phyloP scores from a whole-genome alignment of 1,284 basidiomycete genomes.

The Athelia psychrophila region DNA sequence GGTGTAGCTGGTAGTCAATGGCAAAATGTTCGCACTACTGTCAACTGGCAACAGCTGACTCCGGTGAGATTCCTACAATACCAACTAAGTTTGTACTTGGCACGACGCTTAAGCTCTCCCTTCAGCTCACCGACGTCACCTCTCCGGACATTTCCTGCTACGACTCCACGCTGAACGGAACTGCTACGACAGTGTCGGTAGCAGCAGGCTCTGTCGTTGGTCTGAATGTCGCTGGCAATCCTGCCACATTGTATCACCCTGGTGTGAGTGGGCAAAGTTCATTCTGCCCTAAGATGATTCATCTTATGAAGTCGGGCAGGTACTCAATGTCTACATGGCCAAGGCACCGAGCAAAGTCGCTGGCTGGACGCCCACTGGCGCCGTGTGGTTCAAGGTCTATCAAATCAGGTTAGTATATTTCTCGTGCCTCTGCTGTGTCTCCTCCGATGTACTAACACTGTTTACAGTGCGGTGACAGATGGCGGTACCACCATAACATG shows the following conservation, averaged over 20 bases:
- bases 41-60: constrained; percentile 39
- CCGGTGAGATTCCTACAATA: constrained; percentile 23
- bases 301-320: constrained; percentile 12
- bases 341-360: constrained; percentile 30
- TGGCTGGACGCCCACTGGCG: constrained; percentile 34
- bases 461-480: constrained; percentile 12
- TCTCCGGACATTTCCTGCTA: constrained; percentile 40
- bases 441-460: too few relatives aligned
- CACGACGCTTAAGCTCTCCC: too few relatives aligned
- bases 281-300: not conserved
- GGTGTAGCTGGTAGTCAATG: constrained; percentile 34
- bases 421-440: too few relatives aligned
- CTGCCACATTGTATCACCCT: constrained; percentile 33
- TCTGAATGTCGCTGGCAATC: constrained; percentile 23
- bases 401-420: constrained; percentile 5
- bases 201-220: constrained; percentile 32
- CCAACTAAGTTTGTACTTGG: too few relatives aligned
- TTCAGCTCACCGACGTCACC: constrained; percentile 26
- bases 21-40: constrained; percentile 40
- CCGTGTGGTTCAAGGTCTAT: constrained; percentile 38
- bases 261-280: constrained; percentile 25
- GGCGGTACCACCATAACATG: constrained; percentile 15
- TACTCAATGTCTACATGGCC: constrained; percentile 39
- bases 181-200: constrained; percentile 31
- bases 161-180: constrained; percentile 27